Evolutionary conservation across 495 filamentous ascomycete genomes (phyloP), one percentile per base, ranked within the genome.

Genomic region (Daldinia childiae): DNA sequence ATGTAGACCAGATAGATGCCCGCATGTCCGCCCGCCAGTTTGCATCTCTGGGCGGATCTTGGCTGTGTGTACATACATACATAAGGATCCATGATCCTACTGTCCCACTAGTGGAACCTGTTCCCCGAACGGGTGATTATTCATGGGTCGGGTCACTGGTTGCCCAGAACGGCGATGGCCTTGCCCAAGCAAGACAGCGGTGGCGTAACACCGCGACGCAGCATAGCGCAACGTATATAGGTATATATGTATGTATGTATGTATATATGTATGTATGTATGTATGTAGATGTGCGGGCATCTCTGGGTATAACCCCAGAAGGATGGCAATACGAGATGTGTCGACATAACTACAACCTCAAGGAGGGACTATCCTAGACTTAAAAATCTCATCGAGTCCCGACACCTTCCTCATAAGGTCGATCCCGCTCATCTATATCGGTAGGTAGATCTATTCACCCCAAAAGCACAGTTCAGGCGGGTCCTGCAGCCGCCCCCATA

Each of bases 391-490:
- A 24, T 29, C 21, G 9, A 51, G 32, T 15, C n/a, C 56, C 24
- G 3, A 58, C 43, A 66, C 41, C 58, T 62, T 66, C 63, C 58
- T 21, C 34, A 57, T 65, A 27, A 58, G 57, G 70, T 64, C 51
- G 60, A 48, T 54, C 32, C 65, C 32, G 59, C 55, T 36, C 59
- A 50, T 38, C 52, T 36, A 24, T n/a, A 30, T 21, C n/a, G 4
- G 34, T 36, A 57, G 3, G 29, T 38, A 34, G 15, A 45, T 62
- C 19, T 52, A 65, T 63, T 63, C 48, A 57, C 26, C 41, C 57
- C 43, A 58, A 62, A 51, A 52, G 64, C 45, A 66, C 54, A 36
- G 15, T 15, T 57, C 8, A 36, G 43, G 62, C 71, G 50, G 39
- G 56, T 65, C 62, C 58, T 63, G 36, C 43, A 48, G 36, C 41